Evolutionary conservation across 2,329 filamentous ascomycete genomes (phyloP).

Genomic region (Fusarium sp.): DNA sequence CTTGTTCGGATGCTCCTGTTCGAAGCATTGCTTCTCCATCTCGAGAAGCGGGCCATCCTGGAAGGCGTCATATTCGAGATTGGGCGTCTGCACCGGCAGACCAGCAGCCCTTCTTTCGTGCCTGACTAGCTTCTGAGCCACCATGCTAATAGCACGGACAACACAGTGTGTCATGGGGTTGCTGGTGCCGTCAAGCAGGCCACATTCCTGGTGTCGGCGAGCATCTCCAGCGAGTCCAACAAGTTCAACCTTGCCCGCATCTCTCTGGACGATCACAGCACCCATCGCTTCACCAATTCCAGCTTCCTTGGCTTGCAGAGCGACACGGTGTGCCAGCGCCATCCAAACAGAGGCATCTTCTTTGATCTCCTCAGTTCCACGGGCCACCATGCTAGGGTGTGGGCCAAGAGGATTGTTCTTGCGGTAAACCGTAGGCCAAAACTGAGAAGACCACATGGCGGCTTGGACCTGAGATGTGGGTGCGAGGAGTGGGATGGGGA

Average conservation of each 20-base stretch:
- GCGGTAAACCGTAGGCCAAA: conserved; percentile 88
- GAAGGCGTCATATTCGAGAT: conserved; percentile 72
- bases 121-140: conserved; percentile 75
- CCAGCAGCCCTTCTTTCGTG: conserved; percentile 61
- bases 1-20: conserved; percentile 72
- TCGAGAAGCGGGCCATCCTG: conserved; percentile 76
- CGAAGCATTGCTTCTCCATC: conserved; percentile 73
- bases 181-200: conserved; percentile 61
- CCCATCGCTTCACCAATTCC: conserved; percentile 78
- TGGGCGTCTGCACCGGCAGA: conserved; percentile 50
- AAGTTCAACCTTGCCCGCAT: conserved; percentile 64
- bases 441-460: conserved; percentile 77
- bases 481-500: conserved; percentile 78
- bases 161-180: conserved; percentile 85
- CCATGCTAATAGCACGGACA: conserved; percentile 85
- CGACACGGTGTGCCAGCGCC: conserved; percentile 74
- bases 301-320: conserved; percentile 65
- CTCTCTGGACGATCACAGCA: conserved; percentile 79
- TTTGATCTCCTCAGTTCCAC: conserved; percentile 76
- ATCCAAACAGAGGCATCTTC: conserved; percentile 75
- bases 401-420: conserved; percentile 90
- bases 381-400: conserved; percentile 79
- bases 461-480: conserved; percentile 83
- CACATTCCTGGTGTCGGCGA: conserved; percentile 71
- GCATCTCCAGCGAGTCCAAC: conserved; percentile 83